Base-by-base conservation (phyloP, 2,329 filamentous ascomycete genomes). In the Davidsoniella eucalypti region DNA sequence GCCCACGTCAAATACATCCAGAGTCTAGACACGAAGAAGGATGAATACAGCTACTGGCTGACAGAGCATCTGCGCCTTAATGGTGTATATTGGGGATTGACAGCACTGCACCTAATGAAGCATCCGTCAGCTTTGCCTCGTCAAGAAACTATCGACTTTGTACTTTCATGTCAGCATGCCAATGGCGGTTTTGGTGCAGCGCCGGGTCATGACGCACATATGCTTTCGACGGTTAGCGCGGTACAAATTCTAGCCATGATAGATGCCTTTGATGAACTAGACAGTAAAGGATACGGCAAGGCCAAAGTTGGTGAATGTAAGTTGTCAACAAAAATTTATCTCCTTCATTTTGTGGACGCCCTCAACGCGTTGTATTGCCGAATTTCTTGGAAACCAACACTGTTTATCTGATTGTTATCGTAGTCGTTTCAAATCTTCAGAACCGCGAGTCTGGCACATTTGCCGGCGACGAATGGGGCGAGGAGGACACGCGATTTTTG, bases 21-120 rank as follows among this genome's bases (percentile, higher is more conserved):
- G 66, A 86, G 83, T 60, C 74, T 98, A 58, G 87, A 98, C 65
- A 87, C 82, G 57, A 82, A 84, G 62, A 87, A 84, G 68, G 87
- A 96, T 71, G 86, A 95, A 66, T 80, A 94, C 58, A 87, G 95
- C 65, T 98, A 96, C 69, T 95, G 90, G 84, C 73, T 96, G 62
- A 98, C 92, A 12, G 90, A 98, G 66, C 92, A 98, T 64, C 73
- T 98, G 57, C 87, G 92, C 54, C 75, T 98, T 52, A 95, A 92
- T 63, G 92, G 92, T 42, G 76, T 98, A 44, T 98, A 98, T 66
- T 98, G 92, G 92, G 92, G 92, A 12, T 68, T 98, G 52, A 92
- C 82, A 5, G 83, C 90, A 5, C 75, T 96, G 39, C 84, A 94
- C 69, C 73, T 96, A 25, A 78, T 98, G 53, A 77, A 80, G 45